Evolutionary conservation across 768 basidiomycete species (phyloP).

Genomic region (Suillus subluteus): DNA sequence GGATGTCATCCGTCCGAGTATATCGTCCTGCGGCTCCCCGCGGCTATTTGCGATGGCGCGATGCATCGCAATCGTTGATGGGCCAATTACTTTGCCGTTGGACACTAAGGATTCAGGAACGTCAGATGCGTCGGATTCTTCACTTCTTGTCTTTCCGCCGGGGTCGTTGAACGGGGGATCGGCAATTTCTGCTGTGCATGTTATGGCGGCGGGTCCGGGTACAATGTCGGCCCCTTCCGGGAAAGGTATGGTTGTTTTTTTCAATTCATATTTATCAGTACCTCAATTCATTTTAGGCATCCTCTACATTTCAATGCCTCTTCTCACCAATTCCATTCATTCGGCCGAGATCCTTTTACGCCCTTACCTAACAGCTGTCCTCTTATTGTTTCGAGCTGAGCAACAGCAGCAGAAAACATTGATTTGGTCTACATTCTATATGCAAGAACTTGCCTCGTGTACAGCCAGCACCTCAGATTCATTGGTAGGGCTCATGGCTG

Average conservation of each 20-base stretch:
- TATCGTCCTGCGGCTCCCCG: not conserved
- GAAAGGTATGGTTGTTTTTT: slow-evolving; percentile 56
- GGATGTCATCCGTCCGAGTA: slow-evolving; percentile 20
- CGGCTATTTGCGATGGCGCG: slow-evolving; percentile 40
- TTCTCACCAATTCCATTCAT: slow-evolving; percentile 26
- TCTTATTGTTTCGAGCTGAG: slow-evolving; percentile 31
- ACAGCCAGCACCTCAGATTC: slow-evolving; percentile 12
- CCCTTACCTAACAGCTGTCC: slow-evolving; percentile 60
- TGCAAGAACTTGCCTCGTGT: not conserved
- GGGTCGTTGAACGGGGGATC: slow-evolving; percentile 53
- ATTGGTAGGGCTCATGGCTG: slow-evolving; percentile 17
- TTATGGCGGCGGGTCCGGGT: slow-evolving; percentile 70
- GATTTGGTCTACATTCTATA: slow-evolving; percentile 63
- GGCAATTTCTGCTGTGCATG: slow-evolving; percentile 55
- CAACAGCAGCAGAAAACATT: slow-evolving; percentile 34
- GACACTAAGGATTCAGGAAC: slow-evolving; percentile 22
- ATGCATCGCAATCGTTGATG: slow-evolving; percentile 55
- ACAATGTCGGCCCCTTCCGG: slow-evolving; percentile 75
- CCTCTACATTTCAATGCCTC: slow-evolving; percentile 59
- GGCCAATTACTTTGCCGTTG: slow-evolving; percentile 35
- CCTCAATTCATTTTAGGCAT: slow-evolving; percentile 47
- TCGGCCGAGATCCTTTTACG: slow-evolving; percentile 47
- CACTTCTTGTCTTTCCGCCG: slow-evolving; percentile 78
- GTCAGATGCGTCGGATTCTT: slow-evolving; percentile 54
- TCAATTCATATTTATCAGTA: slow-evolving; percentile 1